Percentiles rank a stretch among this genome's conserved stretches.
Evolutionary conservation across 2,329 filamentous ascomycete genomes (phyloP).

Genomic region (Calonectria honghensis): DNA sequence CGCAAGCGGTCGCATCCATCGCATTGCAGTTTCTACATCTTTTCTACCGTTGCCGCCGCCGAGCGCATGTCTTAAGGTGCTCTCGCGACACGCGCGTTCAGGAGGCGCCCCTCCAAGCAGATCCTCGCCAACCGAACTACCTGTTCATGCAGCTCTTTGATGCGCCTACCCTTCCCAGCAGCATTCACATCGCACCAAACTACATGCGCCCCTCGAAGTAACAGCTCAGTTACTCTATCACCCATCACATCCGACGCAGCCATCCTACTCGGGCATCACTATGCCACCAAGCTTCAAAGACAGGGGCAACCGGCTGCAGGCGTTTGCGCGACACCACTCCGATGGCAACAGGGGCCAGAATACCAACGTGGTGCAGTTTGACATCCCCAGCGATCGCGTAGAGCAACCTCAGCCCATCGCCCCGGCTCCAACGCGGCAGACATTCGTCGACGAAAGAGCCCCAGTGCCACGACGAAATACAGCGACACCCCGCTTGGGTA

Average conservation of each 20-base stretch:
- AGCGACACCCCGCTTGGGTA: constrained; percentile 53
- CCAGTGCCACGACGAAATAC: constrained; percentile 58
- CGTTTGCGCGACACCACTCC: constrained; percentile 56
- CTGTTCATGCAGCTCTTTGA: constrained; percentile 29
- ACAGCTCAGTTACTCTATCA: constrained; percentile 29
- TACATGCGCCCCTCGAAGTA: constrained; percentile 34
- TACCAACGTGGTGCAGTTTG: constrained; percentile 46
- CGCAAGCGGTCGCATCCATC: constrained; percentile 4
- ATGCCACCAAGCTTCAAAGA: constrained; percentile 59
- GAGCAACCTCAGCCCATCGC: constrained; percentile 45
- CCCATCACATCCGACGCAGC: constrained; percentile 10
- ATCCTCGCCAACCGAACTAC: constrained; percentile 29
- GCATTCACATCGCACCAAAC: constrained; percentile 41
- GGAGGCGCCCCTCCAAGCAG: constrained; percentile 37
- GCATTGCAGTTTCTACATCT: neutral
- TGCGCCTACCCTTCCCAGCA: constrained; percentile 42
- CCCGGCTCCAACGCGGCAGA: constrained; percentile 52
- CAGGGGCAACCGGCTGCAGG: constrained; percentile 56
- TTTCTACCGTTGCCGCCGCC: neutral
- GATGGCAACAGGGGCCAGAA: constrained; percentile 51
- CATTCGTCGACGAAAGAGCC: constrained; percentile 60
- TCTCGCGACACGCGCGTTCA: constrained; percentile 35
- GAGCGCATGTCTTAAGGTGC: constrained; percentile 5
- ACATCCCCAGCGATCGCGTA: constrained; percentile 45
- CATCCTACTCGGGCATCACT: constrained; percentile 29